Evolutionary conservation across 73 alveolate genomes (phyloP).

Genomic region (Paramecium sexaurelia): DNA sequence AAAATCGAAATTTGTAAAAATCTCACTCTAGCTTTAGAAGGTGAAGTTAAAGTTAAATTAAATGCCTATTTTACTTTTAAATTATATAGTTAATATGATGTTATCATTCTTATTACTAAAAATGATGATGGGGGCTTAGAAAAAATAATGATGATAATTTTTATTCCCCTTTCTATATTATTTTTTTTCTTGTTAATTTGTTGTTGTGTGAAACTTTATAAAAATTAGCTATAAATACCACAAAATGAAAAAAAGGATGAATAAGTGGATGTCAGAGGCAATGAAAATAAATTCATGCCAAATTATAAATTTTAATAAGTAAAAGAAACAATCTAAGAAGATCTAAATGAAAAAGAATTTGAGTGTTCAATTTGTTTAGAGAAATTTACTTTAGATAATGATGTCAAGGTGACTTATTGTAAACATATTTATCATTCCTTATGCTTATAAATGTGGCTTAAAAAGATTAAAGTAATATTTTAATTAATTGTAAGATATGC

Average conservation of each 20-base stretch:
- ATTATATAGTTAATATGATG: background rate
- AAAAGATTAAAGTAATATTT: background rate
- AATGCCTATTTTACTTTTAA: background rate
- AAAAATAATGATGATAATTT: background rate
- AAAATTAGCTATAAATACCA: background rate
- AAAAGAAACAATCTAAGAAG: background rate
- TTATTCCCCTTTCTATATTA: background rate
- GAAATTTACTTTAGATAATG: background rate
- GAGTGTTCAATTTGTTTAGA: slow-evolving; percentile 5
- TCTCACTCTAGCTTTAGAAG: background rate
- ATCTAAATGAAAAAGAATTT: background rate
- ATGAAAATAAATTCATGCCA: background rate
- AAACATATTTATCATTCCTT: background rate
- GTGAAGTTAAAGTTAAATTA: background rate
- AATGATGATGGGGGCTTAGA: background rate
- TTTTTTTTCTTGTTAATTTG: background rate
- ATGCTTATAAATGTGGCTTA: background rate
- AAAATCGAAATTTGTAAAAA: background rate
- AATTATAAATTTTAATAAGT: background rate
- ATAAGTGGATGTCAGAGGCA: background rate
- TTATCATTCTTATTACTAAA: background rate
- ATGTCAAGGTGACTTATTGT: background rate
- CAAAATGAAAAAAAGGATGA: background rate
- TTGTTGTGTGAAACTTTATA: background rate
- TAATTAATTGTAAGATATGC: background rate